Conservation (phyloP, 208 protist species). For the Leishmania arabica region DNA sequence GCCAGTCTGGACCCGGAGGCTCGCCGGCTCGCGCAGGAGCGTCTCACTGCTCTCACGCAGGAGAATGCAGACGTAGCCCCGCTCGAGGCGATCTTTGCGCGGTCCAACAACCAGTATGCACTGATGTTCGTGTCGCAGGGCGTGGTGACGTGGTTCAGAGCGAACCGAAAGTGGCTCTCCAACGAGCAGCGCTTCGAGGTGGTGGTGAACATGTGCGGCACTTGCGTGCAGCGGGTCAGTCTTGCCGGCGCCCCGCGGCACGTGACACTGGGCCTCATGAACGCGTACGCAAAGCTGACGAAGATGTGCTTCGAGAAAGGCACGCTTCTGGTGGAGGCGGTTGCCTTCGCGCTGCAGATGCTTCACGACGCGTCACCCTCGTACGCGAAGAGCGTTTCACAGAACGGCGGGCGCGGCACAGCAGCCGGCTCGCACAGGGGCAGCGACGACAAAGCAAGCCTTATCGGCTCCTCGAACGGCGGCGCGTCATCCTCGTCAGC, state of each 20-base stretch:
- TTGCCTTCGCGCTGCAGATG: slow-evolving; percentile 55
- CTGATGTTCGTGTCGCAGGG: slow-evolving; percentile 78
- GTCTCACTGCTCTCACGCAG: slow-evolving; percentile 49
- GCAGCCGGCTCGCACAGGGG: not conserved
- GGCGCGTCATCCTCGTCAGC: not conserved
- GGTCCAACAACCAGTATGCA: slow-evolving; percentile 79
- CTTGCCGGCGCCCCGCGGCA: slow-evolving; percentile 63
- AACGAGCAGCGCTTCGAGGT: slow-evolving; percentile 37
- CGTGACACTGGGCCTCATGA: slow-evolving; percentile 60
- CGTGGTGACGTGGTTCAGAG: slow-evolving; percentile 70
- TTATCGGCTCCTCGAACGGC: not conserved
- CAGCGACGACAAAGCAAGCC: not conserved
- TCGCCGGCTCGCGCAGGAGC: slow-evolving; percentile 50
- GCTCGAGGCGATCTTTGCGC: slow-evolving; percentile 50
- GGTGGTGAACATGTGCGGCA: slow-evolving; percentile 63
- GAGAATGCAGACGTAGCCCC: slow-evolving; percentile 51
- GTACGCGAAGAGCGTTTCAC: slow-evolving; percentile 19
- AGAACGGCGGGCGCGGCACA: slow-evolving; percentile 33
- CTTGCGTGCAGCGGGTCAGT: slow-evolving; percentile 60
- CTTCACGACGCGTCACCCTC: slow-evolving; percentile 31
- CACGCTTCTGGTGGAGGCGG: slow-evolving; percentile 48
- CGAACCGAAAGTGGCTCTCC: slow-evolving; percentile 55
- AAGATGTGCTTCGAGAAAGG: slow-evolving; percentile 76
- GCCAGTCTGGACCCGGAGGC: slow-evolving; percentile 45
- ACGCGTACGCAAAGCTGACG: slow-evolving; percentile 58